These are phyloP conservation scores for Panaeolus cyanescens DNA, from an alignment of 768 basidiomycete genomes.

Conservation along the genomic window DNA sequence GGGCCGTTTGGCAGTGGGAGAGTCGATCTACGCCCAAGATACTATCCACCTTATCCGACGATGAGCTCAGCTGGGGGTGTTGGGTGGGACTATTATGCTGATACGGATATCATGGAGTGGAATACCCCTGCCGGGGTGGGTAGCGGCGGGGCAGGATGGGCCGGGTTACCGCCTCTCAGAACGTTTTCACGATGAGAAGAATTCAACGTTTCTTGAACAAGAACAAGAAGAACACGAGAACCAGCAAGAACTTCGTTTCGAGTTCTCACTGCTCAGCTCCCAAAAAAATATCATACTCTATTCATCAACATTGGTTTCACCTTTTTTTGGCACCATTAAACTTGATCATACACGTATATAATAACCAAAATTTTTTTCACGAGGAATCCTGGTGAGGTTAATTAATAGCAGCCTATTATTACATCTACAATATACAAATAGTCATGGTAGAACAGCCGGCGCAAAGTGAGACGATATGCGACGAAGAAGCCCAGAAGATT, in stretches of 20 bases:
- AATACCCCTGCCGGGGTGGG: constrained; percentile 12
- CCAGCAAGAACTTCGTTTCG: background rate
- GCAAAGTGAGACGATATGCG: background rate
- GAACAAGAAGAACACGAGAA: no score
- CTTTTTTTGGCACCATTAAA: background rate
- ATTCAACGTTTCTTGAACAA: background rate
- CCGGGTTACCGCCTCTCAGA: constrained; percentile 1
- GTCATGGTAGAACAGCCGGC: background rate
- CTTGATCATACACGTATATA: background rate
- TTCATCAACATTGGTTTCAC: no score
- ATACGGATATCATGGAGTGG: constrained; percentile 18
- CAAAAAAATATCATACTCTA: background rate
- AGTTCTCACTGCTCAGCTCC: background rate
- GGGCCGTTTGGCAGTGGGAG: constrained; percentile 3
- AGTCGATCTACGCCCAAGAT: constrained; percentile 13
- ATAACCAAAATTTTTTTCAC: background rate
- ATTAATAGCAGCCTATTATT: background rate
- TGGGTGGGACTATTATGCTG: constrained; percentile 6
- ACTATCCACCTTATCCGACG: constrained; percentile 15
- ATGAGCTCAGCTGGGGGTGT: background rate
- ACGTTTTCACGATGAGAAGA: background rate
- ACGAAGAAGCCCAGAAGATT: constrained; percentile 10
- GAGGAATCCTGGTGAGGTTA: background rate
- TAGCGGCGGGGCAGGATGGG: constrained; percentile 12
- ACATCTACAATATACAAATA: constrained; percentile 1